Evolutionary conservation across 164 flowering plant genomes (phyloP).

Genomic region (Kalanchoe fedtschenkoi): DNA sequence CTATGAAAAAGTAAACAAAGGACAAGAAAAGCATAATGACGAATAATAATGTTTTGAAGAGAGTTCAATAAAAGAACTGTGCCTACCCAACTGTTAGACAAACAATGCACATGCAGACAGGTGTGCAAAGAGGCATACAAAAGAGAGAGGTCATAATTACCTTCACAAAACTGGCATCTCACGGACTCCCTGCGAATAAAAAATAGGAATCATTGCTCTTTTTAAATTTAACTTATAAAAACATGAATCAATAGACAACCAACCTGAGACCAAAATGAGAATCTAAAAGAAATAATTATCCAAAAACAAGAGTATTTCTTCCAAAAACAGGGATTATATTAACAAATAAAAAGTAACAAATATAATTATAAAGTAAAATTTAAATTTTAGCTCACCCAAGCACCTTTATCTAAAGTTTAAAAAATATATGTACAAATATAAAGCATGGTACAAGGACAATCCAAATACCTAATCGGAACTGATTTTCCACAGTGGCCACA

Average conservation of each 20-base stretch:
- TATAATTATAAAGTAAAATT: too few species aligned
- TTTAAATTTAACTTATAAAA: too few species aligned
- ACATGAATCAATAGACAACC: too few species aligned
- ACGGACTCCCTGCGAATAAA: constrained; percentile 76
- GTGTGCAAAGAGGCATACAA: not conserved
- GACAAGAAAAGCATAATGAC: too few species aligned
- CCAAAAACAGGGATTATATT: not conserved
- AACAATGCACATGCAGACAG: not conserved
- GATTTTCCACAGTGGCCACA: constrained; percentile 86
- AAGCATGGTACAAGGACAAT: not conserved
- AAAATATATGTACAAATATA: not conserved
- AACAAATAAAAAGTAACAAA: too few species aligned
- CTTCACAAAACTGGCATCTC: constrained; percentile 68
- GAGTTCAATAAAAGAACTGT: not conserved
- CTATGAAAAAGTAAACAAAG: too few species aligned
- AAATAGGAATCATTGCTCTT: not conserved
- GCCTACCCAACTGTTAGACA: not conserved
- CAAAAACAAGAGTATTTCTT: not conserved
- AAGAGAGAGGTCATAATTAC: constrained; percentile 23
- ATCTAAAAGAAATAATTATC: not conserved
- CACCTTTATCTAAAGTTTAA: not conserved
- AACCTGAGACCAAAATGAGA: not conserved
- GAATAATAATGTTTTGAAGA: too few species aligned
- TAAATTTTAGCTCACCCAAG: not conserved
- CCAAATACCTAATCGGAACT: constrained; percentile 56